These are phyloP conservation scores for Aspergillus vadensis DNA, from an alignment of 2,329 filamentous ascomycete genomes.

Conservation along the genomic window DNA sequence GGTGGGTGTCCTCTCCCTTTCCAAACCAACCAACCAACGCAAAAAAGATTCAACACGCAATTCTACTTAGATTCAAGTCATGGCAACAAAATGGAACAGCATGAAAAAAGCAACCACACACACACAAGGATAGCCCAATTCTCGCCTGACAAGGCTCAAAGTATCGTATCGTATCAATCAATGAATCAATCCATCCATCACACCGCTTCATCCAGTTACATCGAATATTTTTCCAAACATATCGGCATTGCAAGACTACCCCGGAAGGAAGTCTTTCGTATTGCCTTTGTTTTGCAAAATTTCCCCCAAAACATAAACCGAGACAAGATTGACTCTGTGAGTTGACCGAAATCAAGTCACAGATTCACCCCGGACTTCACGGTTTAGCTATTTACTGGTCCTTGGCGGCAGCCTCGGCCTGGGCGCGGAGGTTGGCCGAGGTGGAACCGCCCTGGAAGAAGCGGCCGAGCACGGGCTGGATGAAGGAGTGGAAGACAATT, in stretches of 20 bases:
- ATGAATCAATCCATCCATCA: too few relatives aligned
- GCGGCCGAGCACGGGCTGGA: slow-evolving; percentile 86
- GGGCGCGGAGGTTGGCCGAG: slow-evolving; percentile 82
- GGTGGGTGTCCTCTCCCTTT: too few relatives aligned
- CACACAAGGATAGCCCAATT: slow-evolving; percentile 8
- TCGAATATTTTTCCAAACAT: neutral
- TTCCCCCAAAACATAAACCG: slow-evolving; percentile 8
- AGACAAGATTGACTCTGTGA: neutral
- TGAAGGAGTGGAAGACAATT: slow-evolving; percentile 93
- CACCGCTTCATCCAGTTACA: neutral
- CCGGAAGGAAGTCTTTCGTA: neutral
- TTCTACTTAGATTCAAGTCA: slow-evolving; percentile 19
- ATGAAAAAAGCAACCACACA: slow-evolving; percentile 6
- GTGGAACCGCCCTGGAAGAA: slow-evolving; percentile 81
- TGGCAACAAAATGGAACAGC: slow-evolving; percentile 12
- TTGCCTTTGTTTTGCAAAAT: slow-evolving; percentile 4
- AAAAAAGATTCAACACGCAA: slow-evolving; percentile 9
- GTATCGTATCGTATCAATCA: neutral
- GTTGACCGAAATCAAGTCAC: slow-evolving; percentile 14
- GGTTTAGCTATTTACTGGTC: slow-evolving; percentile 52
- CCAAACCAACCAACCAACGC: slow-evolving; percentile 1
- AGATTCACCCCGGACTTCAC: slow-evolving; percentile 6
- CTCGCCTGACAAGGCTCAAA: slow-evolving; percentile 4
- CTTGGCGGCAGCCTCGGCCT: slow-evolving; percentile 71
- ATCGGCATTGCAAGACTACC: neutral